These are phyloP conservation scores for Solanum sitiens DNA, from an alignment of 257 asterid species.

Conservation along the genomic window DNA sequence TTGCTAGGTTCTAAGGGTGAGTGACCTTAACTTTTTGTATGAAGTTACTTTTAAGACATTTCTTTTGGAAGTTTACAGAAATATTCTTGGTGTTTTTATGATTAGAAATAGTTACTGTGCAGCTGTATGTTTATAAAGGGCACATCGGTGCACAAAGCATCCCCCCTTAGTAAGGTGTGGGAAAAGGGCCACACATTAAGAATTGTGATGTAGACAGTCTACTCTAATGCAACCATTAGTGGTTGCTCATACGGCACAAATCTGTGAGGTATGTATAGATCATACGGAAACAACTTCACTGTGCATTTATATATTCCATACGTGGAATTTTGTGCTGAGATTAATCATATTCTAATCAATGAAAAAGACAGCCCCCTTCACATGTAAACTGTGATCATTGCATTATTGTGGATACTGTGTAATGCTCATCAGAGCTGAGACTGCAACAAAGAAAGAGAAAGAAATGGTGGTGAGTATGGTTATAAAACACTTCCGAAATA, in stretches of 20 bases:
- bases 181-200: background rate
- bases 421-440: slow-evolving; percentile 13
- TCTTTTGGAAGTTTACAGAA: background rate
- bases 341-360: background rate
- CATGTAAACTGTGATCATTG: background rate
- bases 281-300: no score
- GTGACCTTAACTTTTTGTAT: background rate
- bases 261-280: fast-evolving
- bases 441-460: background rate
- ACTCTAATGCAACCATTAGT: background rate
- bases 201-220: fast-evolving
- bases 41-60: background rate
- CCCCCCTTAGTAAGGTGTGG: fast-evolving
- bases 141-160: background rate
- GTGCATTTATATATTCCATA: background rate
- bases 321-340: background rate
- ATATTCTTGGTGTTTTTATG: background rate
- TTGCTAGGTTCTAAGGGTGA: background rate
- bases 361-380: background rate
- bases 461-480: background rate
- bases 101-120: background rate
- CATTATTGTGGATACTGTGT: background rate
- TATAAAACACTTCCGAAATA: background rate
- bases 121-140: background rate
- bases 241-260: background rate